These are phyloP conservation scores for Tieghemostelium lacteum DNA, from an alignment of 78 protist species.

Conservation along the genomic window DNA sequence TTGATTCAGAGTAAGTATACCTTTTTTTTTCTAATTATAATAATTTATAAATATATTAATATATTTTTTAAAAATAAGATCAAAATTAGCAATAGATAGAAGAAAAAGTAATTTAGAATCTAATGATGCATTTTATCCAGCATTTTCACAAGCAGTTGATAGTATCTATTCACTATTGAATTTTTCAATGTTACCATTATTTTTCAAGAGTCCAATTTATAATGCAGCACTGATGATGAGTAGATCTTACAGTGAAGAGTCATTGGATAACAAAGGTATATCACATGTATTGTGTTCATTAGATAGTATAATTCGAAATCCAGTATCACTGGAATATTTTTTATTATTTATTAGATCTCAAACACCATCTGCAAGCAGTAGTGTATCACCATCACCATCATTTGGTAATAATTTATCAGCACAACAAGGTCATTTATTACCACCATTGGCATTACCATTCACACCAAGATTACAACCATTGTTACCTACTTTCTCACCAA, in stretches of 20 bases:
- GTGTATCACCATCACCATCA: not conserved
- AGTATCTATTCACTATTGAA: slow-evolving; percentile 28
- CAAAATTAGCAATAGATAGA: slow-evolving; percentile 6
- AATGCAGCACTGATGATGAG: slow-evolving; percentile 20
- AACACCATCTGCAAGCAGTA: not conserved
- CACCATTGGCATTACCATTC: slow-evolving; percentile 8
- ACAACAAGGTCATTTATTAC: not conserved
- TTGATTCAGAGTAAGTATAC: slow-evolving; percentile 53
- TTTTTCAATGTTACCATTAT: slow-evolving; percentile 60
- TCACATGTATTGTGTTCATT: not conserved
- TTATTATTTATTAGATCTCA: slow-evolving; percentile 11
- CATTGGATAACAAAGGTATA: slow-evolving; percentile 14
- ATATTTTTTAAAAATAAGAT: not conserved
- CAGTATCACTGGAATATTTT: slow-evolving; percentile 60
- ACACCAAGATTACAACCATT: slow-evolving; percentile 13
- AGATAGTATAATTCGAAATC: slow-evolving; percentile 39
- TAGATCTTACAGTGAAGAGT: not conserved
- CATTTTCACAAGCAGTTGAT: slow-evolving; percentile 33
- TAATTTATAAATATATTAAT: not conserved
- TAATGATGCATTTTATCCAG: slow-evolving; percentile 19
- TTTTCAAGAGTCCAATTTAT: slow-evolving; percentile 46
- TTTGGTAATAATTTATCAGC: too few species aligned
- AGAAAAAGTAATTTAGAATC: slow-evolving; percentile 6
- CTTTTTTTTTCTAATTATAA: not conserved
- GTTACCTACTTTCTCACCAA: slow-evolving; percentile 21